Evolutionary conservation across 306 rosid genomes (phyloP).

Genomic region (Medicago lupulina): DNA sequence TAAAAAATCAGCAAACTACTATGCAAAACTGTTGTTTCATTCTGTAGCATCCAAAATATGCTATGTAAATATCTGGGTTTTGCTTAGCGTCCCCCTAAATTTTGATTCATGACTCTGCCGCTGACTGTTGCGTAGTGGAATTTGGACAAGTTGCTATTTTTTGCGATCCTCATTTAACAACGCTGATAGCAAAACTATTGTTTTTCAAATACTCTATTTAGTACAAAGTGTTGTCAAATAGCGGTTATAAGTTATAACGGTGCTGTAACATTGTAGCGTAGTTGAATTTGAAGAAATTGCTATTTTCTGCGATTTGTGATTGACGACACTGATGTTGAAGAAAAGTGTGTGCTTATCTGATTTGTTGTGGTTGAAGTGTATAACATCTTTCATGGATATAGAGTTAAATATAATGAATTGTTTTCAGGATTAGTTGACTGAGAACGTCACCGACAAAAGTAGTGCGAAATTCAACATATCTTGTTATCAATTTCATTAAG

Average conservation of each 20-base stretch:
- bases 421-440: slow-evolving; percentile 11
- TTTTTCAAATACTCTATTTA: not conserved
- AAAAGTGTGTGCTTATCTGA: slow-evolving; percentile 23
- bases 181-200: not conserved
- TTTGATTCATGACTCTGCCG: no score
- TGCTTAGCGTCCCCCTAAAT: no score
- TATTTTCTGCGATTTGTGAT: not conserved
- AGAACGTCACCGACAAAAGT: slow-evolving; percentile 27
- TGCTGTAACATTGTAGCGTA: not conserved
- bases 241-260: not conserved
- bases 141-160: not conserved
- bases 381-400: not conserved
- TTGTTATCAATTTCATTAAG: slow-evolving; percentile 28
- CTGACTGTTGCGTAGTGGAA: not conserved
- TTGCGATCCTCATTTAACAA: no score
- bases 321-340: slow-evolving; percentile 5
- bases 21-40: no score
- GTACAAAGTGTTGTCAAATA: not conserved
- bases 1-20: no score
- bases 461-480: not conserved
- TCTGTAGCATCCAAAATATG: no score
- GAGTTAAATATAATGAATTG: slow-evolving; percentile 13
- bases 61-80: no score
- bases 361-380: slow-evolving; percentile 24
- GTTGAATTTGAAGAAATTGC: not conserved